These are phyloP conservation scores for Acmispon strigosus DNA, from an alignment of 306 rosid species.

Conservation along the genomic window DNA sequence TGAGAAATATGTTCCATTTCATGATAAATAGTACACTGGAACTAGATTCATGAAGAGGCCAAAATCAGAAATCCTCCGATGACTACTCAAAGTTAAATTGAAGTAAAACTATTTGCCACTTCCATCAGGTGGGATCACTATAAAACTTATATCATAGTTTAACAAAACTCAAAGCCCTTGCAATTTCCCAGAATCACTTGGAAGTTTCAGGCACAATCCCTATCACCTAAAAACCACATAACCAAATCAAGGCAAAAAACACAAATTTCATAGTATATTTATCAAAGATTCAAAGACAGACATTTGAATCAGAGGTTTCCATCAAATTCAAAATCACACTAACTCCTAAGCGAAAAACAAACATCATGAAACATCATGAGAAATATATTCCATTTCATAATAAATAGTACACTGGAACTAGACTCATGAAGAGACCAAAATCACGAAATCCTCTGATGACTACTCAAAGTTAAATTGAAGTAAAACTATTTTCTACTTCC, in stretches of 20 bases:
- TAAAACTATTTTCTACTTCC: conserved; percentile 15
- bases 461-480: neutral
- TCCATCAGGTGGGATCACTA: conserved; percentile 28
- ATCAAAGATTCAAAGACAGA: neutral
- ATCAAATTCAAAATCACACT: neutral
- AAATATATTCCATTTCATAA: neutral
- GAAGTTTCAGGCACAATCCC: neutral
- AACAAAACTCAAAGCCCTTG: conserved; percentile 33
- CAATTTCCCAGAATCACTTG: conserved; percentile 40
- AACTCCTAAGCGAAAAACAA: neutral
- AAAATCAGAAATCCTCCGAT: neutral
- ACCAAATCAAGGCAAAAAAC: neutral
- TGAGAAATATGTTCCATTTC: neutral
- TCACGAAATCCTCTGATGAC: neutral
- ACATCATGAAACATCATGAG: neutral
- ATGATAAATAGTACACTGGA: neutral
- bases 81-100: neutral
- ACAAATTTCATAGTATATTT: neutral
- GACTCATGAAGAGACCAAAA: neutral
- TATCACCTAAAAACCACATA: neutral
- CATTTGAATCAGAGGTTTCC: neutral
- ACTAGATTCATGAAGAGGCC: neutral
- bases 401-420: neutral
- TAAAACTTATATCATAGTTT: conserved; percentile 18
- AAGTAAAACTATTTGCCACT: conserved; percentile 3